Percentiles rank a stretch among this genome's conserved stretches.
phyloP scores from a whole-genome alignment of 805 yeast species.

The Zygosaccharomyces lentus region DNA sequence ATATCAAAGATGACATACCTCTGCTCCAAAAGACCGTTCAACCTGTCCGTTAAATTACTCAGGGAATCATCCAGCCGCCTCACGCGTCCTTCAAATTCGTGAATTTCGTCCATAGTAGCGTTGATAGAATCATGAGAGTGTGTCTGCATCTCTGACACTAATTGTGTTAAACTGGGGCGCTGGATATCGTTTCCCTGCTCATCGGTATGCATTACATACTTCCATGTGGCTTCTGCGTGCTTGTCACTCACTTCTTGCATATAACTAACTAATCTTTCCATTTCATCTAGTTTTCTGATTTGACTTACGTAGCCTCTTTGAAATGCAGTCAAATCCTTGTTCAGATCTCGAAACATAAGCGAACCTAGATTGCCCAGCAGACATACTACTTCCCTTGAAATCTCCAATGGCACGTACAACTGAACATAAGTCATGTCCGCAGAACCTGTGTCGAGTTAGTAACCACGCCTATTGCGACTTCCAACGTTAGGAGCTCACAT shows the following conservation, averaged over 20 bases:
- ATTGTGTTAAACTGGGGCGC: slow-evolving; percentile 17
- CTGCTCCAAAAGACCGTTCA: slow-evolving; percentile 65
- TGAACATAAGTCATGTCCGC: slow-evolving; percentile 97
- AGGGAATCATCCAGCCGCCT: slow-evolving; percentile 67
- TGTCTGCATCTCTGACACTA: slow-evolving; percentile 23
- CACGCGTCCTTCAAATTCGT: slow-evolving; percentile 67
- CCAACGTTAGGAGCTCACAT: slow-evolving; percentile 14
- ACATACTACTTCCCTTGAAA: slow-evolving; percentile 76
- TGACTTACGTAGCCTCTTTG: slow-evolving; percentile 90
- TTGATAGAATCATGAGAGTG: slow-evolving; percentile 45
- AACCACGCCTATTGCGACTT: not conserved
- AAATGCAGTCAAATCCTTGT: slow-evolving; percentile 73
- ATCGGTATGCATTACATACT: slow-evolving; percentile 35
- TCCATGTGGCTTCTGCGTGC: slow-evolving; percentile 38
- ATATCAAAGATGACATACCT: slow-evolving; percentile 56
- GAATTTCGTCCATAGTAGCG: slow-evolving; percentile 57
- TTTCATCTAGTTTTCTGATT: slow-evolving; percentile 73
- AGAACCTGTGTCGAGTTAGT: slow-evolving; percentile 46
- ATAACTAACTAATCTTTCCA: slow-evolving; percentile 66
- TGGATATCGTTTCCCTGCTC: slow-evolving; percentile 22
- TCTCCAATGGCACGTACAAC: slow-evolving; percentile 79
- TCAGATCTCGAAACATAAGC: slow-evolving; percentile 85
- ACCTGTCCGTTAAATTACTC: slow-evolving; percentile 54
- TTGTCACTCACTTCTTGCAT: slow-evolving; percentile 46
- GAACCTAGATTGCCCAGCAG: slow-evolving; percentile 81